A percentile compares a stretch with the other conserved stretches of the same genome.
Evolutionary conservation across 2,329 filamentous ascomycete species (phyloP).

Genomic region (Aspergillus sp.): DNA sequence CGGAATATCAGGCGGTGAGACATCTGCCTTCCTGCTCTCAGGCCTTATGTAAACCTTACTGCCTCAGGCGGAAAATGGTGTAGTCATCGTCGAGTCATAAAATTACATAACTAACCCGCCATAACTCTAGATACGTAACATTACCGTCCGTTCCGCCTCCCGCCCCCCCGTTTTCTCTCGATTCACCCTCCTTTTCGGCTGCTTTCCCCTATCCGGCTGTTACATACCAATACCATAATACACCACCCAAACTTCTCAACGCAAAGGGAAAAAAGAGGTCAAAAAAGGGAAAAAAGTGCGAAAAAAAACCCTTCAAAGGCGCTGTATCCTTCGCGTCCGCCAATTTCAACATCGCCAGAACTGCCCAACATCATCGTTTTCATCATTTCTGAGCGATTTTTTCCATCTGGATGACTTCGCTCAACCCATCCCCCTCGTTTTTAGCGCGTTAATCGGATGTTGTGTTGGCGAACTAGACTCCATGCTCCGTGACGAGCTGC

Average conservation of each 20-base stretch:
- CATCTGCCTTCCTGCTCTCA: background rate
- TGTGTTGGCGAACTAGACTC: conserved; percentile 40
- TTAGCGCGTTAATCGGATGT: conserved; percentile 44
- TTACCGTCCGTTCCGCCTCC: conserved; percentile 6
- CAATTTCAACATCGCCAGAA: conserved; percentile 26
- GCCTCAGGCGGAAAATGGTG: background rate
- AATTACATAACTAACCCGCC: background rate
- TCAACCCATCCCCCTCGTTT: conserved; percentile 32
- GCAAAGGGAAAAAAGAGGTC: conserved; percentile 9
- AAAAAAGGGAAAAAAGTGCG: background rate
- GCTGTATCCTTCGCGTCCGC: conserved; percentile 21
- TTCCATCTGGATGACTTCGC: conserved; percentile 36
- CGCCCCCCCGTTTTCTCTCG: too few species aligned
- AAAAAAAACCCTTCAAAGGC: conserved; percentile 23
- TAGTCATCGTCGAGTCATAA: conserved; percentile 1
- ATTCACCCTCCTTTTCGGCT: too few species aligned
- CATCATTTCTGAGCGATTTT: conserved; percentile 40
- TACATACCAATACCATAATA: background rate
- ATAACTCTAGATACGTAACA: background rate
- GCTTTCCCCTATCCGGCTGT: background rate
- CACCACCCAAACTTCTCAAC: background rate
- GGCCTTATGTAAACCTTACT: background rate
- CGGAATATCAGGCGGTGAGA: background rate
- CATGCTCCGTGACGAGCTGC: conserved; percentile 44
- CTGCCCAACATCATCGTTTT: conserved; percentile 33